Evolutionary conservation across 306 rosid genomes (phyloP).

Genomic region (Mucuna pruriens): DNA sequence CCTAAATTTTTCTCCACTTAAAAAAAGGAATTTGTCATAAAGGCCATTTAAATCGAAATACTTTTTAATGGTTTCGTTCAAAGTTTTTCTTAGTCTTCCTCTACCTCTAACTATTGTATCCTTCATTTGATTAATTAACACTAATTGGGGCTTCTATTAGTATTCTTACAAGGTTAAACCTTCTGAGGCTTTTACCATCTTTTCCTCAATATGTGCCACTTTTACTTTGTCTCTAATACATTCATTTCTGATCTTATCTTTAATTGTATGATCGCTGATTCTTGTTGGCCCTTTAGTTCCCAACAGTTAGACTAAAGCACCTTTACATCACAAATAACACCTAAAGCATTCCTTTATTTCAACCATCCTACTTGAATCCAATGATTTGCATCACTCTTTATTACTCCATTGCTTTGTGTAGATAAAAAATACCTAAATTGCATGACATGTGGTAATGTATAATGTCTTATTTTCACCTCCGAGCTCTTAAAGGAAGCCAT

Average conservation of each 20-base stretch:
- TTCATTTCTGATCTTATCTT: constrained; percentile 2
- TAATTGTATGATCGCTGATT: background rate
- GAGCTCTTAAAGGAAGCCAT: background rate
- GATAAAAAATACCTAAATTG: background rate
- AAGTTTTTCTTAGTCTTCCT: background rate
- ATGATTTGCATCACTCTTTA: background rate
- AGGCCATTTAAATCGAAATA: background rate
- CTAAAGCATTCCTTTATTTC: background rate
- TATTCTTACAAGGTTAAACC: background rate
- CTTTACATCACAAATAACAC: background rate
- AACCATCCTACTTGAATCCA: background rate
- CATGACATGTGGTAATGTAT: background rate
- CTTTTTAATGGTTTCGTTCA: background rate
- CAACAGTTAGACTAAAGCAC: background rate
- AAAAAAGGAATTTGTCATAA: background rate
- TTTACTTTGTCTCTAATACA: background rate
- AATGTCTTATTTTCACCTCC: background rate
- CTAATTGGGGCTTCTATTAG: background rate
- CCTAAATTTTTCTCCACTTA: background rate
- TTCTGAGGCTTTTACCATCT: background rate
- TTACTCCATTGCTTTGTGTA: background rate
- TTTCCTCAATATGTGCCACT: background rate
- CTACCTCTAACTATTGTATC: background rate
- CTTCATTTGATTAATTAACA: background rate
- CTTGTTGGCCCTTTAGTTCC: background rate